Evolutionary conservation across 768 basidiomycete genomes (phyloP).

Genomic region (Russula griseocarnosa): DNA sequence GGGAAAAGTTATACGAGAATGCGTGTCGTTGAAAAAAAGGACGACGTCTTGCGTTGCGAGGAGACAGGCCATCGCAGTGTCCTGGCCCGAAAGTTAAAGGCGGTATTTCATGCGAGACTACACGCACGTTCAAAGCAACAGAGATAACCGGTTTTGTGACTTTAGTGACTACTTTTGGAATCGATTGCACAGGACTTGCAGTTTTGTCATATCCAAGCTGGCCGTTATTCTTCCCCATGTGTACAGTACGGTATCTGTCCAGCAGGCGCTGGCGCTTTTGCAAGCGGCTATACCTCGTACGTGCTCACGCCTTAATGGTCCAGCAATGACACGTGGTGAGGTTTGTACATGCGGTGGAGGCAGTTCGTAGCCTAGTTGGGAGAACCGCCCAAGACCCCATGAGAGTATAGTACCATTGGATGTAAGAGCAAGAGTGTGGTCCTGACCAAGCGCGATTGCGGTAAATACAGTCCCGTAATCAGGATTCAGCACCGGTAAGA

Average conservation of each 20-base stretch:
- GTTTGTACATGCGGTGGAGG: slow-evolving; percentile 63
- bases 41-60: slow-evolving; percentile 77
- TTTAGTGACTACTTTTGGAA: slow-evolving; percentile 78
- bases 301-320: slow-evolving; percentile 69
- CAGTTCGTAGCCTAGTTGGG: slow-evolving; percentile 82
- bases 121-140: slow-evolving; percentile 68
- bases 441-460: slow-evolving; percentile 82
- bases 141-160: slow-evolving; percentile 65
- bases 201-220: slow-evolving; percentile 85
- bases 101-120: neutral
- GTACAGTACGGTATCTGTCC: slow-evolving; percentile 67
- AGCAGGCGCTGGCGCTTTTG: slow-evolving; percentile 83
- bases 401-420: slow-evolving; percentile 76
- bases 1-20: slow-evolving; percentile 75
- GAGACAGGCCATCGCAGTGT: slow-evolving; percentile 78
- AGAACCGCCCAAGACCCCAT: slow-evolving; percentile 89
- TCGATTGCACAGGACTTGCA: slow-evolving; percentile 67
- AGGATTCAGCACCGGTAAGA: slow-evolving; percentile 58
- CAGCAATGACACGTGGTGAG: slow-evolving; percentile 68
- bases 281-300: slow-evolving; percentile 84
- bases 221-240: slow-evolving; percentile 92
- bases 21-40: slow-evolving; percentile 72
- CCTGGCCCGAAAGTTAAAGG: slow-evolving; percentile 42
- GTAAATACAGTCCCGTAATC: slow-evolving; percentile 46
- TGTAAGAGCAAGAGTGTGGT: slow-evolving; percentile 88